Evolutionary conservation across 169 alveolate genomes (phyloP), one percentile per base, ranked within the genome.

Genomic region (Eimeria maxima): DNA sequence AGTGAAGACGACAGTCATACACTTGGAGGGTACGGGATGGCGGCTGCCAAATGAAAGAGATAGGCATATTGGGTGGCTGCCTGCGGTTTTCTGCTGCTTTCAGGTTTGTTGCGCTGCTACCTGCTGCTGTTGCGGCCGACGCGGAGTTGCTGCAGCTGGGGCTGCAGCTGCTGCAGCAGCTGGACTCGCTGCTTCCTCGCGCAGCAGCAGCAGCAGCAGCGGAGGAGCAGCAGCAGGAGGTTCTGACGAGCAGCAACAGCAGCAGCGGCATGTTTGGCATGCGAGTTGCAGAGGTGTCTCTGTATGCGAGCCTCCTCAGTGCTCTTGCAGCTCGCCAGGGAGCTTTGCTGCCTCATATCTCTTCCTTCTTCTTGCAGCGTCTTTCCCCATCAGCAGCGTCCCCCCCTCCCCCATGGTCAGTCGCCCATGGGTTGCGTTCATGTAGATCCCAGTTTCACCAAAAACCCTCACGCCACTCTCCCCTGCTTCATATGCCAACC

Each of bases 281-380:
- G 60, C 38, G 88, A 29, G 38, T 76, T 16, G 20, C 88, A 44
- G 88, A 76, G 57, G 33, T 76, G 11, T 38, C 88, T 4, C 22
- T 76, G 24, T 38, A 42, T n/a, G 88, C 88, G 38, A 42, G 65
- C 29, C 88, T 76, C 57, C 5, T 76, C 1, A 76, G 88, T 44
- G 88, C 88, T 18, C 88, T 76, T 18, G 57, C 88, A 76, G 88
- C 88, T 5, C 88, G 45, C 33, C 88, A 76, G 63, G 65, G 65
- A 20, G 88, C 88, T 6, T 27, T 76, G 18, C 38, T 44, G 29
- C 88, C 88, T 60, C 29, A 55, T 16, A 44, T 76, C 27, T 22
- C 27, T 14, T 42, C 29, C 88, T 76, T 76, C 24, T 76, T 76
- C 60, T 76, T 60, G 29, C 24, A 16, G 29, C 55, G 55, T 27